These are phyloP conservation scores for Colletotrichum tabaci DNA, from an alignment of 2,329 filamentous ascomycete genomes.

Conservation along the genomic window DNA sequence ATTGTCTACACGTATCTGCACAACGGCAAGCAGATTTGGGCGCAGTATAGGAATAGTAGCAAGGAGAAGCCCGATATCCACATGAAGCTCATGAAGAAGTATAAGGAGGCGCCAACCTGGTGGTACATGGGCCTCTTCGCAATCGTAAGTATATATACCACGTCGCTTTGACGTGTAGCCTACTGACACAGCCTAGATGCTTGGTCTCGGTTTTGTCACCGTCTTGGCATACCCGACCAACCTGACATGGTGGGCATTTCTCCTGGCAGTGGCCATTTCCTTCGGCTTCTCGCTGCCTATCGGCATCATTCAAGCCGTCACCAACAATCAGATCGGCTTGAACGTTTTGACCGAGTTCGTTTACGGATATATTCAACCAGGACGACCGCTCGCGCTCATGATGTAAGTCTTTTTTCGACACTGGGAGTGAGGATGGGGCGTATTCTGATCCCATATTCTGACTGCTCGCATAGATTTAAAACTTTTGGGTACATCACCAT, in stretches of 20 bases:
- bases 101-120: slow-evolving; percentile 74
- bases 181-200: slow-evolving; percentile 58
- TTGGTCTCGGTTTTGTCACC: slow-evolving; percentile 67
- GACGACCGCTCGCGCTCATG: slow-evolving; percentile 81
- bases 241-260: slow-evolving; percentile 80
- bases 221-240: slow-evolving; percentile 76
- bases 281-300: slow-evolving; percentile 76
- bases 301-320: slow-evolving; percentile 79
- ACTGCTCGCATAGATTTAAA: slow-evolving; percentile 64
- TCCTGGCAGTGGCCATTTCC: slow-evolving; percentile 76
- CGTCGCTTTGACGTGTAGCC: not conserved
- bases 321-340: slow-evolving; percentile 79
- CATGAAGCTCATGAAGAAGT: slow-evolving; percentile 75
- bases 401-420: slow-evolving; percentile 61
- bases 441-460: slow-evolving; percentile 36
- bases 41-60: slow-evolving; percentile 71
- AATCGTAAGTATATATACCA: slow-evolving; percentile 57
- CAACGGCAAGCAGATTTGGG: slow-evolving; percentile 77
- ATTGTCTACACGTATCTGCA: slow-evolving; percentile 79
- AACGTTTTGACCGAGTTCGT: slow-evolving; percentile 84
- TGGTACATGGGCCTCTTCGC: slow-evolving; percentile 74
- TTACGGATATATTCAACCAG: slow-evolving; percentile 82
- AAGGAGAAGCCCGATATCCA: slow-evolving; percentile 74
- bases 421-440: not conserved
- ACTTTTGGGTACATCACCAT: slow-evolving; percentile 75